Evolutionary conservation across 2,329 filamentous ascomycete genomes (phyloP).

Genomic region (Colletotrichum camelliae): DNA sequence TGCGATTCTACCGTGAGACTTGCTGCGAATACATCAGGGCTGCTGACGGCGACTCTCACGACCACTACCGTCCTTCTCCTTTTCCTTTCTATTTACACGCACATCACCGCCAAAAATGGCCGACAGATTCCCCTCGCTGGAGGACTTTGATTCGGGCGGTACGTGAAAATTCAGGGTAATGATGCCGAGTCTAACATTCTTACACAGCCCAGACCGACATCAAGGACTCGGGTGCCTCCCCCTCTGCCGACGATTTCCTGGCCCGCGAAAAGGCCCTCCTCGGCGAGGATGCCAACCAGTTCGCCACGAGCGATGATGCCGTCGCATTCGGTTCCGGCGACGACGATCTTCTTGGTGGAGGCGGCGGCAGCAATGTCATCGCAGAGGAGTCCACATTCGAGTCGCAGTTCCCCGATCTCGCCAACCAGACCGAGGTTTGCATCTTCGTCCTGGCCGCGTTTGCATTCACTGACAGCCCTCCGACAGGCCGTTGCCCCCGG

Average conservation of each 20-base stretch:
- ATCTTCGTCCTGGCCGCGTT: background rate
- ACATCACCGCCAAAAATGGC: slow-evolving; percentile 61
- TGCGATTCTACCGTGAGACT: background rate
- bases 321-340: slow-evolving; percentile 68
- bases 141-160: slow-evolving; percentile 76
- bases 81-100: background rate
- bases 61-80: slow-evolving; percentile 53
- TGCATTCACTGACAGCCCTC: background rate
- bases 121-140: slow-evolving; percentile 79
- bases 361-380: slow-evolving; percentile 47
- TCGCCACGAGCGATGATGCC: slow-evolving; percentile 77
- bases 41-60: slow-evolving; percentile 63
- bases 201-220: slow-evolving; percentile 69
- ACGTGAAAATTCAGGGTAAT: slow-evolving; percentile 11
- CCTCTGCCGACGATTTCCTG: slow-evolving; percentile 82
- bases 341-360: slow-evolving; percentile 77
- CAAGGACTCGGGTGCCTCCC: slow-evolving; percentile 60
- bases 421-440: slow-evolving; percentile 68
- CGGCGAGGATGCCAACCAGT: slow-evolving; percentile 92
- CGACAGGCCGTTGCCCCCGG: slow-evolving; percentile 73
- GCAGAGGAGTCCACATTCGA: slow-evolving; percentile 68
- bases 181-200: slow-evolving; percentile 26
- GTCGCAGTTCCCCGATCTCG: slow-evolving; percentile 87
- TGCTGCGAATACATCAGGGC: background rate
- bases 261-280: slow-evolving; percentile 88